Conservation (phyloP, 2,329 filamentous ascomycete genomes). For the Drechmeria coniospora region DNA sequence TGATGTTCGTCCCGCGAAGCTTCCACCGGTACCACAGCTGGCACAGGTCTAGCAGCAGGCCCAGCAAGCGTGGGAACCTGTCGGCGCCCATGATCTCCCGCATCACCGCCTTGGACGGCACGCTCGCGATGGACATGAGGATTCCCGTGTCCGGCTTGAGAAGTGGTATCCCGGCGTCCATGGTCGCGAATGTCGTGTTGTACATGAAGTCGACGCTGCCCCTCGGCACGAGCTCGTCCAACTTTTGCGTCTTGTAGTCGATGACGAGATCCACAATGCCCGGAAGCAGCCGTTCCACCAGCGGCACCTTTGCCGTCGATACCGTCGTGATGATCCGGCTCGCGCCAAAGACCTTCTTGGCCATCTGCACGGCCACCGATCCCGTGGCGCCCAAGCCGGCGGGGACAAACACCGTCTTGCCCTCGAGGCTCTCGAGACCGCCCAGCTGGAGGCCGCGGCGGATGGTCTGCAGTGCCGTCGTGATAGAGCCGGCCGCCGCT, state of each 20-base stretch:
- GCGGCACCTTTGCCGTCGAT: constrained; percentile 32
- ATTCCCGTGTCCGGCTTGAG: constrained; percentile 21
- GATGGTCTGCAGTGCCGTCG: constrained; percentile 30
- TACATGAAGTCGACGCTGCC: constrained; percentile 33
- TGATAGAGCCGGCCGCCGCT: constrained; percentile 17
- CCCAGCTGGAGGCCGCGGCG: constrained; percentile 20
- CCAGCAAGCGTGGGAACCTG: constrained; percentile 21
- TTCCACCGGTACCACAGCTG: constrained; percentile 25
- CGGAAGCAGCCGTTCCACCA: constrained; percentile 24
- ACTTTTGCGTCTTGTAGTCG: constrained; percentile 30
- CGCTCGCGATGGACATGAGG: constrained; percentile 23
- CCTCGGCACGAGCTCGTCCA: constrained; percentile 19
- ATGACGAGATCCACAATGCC: constrained; percentile 33
- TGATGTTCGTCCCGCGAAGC: constrained; percentile 27
- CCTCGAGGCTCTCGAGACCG: constrained; percentile 23
- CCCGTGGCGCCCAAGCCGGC: constrained; percentile 34
- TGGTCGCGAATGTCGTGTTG: constrained; percentile 27
- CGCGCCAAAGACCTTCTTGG: constrained; percentile 33
- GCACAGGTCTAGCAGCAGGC: constrained; percentile 17
- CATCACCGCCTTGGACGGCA: constrained; percentile 16
- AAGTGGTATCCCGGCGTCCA: constrained; percentile 23
- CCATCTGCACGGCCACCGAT: constrained; percentile 29
- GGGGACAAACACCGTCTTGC: constrained; percentile 35
- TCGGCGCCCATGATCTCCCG: constrained; percentile 16
- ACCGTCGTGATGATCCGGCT: constrained; percentile 32